Evolutionary conservation across 441 rosid genomes (phyloP), one percentile per base, ranked within the genome.

Genomic region (Cnidoscolus chayamansa): DNA sequence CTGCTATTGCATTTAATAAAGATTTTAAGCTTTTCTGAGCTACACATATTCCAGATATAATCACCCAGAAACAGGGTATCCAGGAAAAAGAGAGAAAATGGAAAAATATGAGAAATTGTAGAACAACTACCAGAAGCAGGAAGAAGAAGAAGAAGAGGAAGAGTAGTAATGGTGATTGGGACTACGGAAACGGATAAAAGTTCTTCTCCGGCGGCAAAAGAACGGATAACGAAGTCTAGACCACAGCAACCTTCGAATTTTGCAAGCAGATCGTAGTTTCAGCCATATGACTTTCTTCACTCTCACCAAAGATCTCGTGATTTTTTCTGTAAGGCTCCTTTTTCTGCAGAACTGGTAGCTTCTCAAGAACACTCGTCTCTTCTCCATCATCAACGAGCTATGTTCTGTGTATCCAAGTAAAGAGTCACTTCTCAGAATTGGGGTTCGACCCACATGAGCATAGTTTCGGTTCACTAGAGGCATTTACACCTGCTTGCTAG

Each of bases 261-360:
- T 84, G 61, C 83, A 81, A 58, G 77, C 85, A n/a, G 89, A 87
- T 64, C 88, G 76, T 19, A 87, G 67, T 55, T 76, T 78, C 10
- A 67, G 31, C 82, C 85, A 81, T 4, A 87, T 64, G 10, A 86
- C 78, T 77, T 80, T 81, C 82, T 85, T 90, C 54, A 70, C 78
- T 75, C 84, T 73, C 11, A 68, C 56, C n/a, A 90, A 73, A 19
- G 87, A 87, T 68, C 72, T 57, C 78, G 63, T 79, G 19, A 90
- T 78, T 70, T 78, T 85, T 78, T 89, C 88, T 0, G 68, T 20
- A 6, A 89, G 59, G 68, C 85, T 85, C 79, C 70, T 85, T 78
- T 90, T 90, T 67, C 91, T 78, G 47, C 90, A 79, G 86, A 93
- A 93, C 69, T 87, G 92, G 71, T 92, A 89, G 83, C 97, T 93